Evolutionary conservation across 2,329 filamentous ascomycete species (phyloP), one percentile per base, ranked within the genome.

Genomic region (Penicillium sp.): DNA sequence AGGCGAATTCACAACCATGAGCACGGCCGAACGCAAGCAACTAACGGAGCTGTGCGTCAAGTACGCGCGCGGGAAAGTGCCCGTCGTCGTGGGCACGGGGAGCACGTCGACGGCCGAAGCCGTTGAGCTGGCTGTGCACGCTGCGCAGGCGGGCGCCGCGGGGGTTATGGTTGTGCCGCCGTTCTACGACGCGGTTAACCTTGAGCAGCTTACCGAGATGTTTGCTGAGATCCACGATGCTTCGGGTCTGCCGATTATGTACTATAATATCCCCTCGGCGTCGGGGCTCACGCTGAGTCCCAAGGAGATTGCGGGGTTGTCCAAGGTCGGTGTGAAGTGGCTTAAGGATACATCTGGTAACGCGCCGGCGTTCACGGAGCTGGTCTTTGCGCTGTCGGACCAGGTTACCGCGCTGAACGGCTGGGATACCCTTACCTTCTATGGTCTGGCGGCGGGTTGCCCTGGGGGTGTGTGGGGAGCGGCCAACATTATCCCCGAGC

Each of bases 401-500:
- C 67, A 75, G 29, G 79, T 84, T 63, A 84, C 80, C 1, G 75
- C 79, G 0, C 83, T 85, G 68, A 85, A 85, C 60, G 83, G 83
- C 1, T 85, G 82, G 83, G 83, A 85, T 61, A 84, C 82, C 0
- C 71, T 85, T 17, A 85, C 83, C 0, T 85, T 85, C 67, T 84
- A 84, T 64, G 82, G 83, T 9, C 70, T 85, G 9, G 80, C 79
- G 0, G 82, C 82, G 0, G 83, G 83, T 0, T 80, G 81, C 8
- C 81, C 81, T 50, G 83, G 83, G 3, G 80, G 78, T 3, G 79
- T 84, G 1, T 84, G 82, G 82, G 82, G 82, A 0, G 81, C 82
- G 0, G 79, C 82, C 2, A 84, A 85, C 61, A 73, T 84, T 17
- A 80, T 84, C 9, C 82, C 82, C 0, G 82, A 84, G 64, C 69